phyloP scores from a whole-genome alignment of 257 asterid species.

The Solanum tarijense region DNA sequence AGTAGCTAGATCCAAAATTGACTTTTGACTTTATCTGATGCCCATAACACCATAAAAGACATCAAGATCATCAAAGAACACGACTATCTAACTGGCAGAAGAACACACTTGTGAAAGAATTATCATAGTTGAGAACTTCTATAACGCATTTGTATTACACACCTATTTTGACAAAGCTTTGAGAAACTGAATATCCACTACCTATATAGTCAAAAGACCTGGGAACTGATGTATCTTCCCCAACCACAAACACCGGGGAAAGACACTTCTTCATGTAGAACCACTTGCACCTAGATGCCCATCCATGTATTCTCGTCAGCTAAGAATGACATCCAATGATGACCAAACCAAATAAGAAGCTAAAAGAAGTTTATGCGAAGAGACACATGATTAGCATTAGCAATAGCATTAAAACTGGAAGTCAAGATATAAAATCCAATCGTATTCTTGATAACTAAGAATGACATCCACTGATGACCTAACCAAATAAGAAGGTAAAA shows the following conservation, averaged over 20 bases:
- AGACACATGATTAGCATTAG: background rate
- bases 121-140: background rate
- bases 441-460: background rate
- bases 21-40: background rate
- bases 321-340: background rate
- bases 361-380: background rate
- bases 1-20: background rate
- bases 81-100: background rate
- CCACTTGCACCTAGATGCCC: background rate
- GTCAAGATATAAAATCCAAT: too few relatives aligned
- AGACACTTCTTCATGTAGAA: background rate
- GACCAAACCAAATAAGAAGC: background rate
- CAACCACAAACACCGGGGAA: background rate
- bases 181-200: background rate
- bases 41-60: background rate
- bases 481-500: background rate
- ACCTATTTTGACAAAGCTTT: background rate
- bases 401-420: background rate
- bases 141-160: background rate
- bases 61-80: background rate
- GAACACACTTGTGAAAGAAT: background rate
- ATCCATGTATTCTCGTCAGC: background rate
- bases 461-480: background rate
- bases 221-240: background rate
- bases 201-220: background rate